These are phyloP conservation scores for Cutaneotrichosporon arboriforme DNA, from an alignment of 1,284 basidiomycete genomes.

Conservation along the genomic window DNA sequence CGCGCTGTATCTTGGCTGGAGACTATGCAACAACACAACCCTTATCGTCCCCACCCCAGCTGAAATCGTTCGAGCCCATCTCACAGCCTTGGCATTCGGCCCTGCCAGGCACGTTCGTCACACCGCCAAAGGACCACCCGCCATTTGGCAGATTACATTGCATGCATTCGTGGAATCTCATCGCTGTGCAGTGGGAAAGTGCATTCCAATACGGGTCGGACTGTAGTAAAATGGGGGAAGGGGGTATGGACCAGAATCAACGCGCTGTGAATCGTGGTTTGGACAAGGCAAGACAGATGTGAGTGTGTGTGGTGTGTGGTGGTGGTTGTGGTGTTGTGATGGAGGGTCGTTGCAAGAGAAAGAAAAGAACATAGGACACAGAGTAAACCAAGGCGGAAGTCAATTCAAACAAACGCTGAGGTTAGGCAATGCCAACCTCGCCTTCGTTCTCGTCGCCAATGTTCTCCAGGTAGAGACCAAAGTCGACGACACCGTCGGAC, in stretches of 20 bases:
- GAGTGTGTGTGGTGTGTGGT: not conserved
- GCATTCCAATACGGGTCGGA: not conserved
- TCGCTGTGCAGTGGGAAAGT: not conserved
- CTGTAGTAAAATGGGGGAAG: not conserved
- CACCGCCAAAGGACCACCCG: too few species aligned
- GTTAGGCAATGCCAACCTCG: slow-evolving; percentile 21
- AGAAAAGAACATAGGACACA: not conserved
- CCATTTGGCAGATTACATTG: too few species aligned
- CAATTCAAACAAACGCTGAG: not conserved
- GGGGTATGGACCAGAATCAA: not conserved
- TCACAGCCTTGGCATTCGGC: too few species aligned
- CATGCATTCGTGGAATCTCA: too few species aligned
- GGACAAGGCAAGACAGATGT: not conserved
- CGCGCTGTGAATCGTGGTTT: not conserved
- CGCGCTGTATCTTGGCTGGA: too few species aligned
- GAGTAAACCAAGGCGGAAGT: not conserved
- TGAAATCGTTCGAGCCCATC: too few species aligned
- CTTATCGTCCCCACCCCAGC: too few species aligned
- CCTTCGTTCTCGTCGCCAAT: slow-evolving; percentile 34
- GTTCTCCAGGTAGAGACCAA: slow-evolving; percentile 35
- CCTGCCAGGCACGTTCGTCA: too few species aligned
- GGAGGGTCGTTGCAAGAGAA: not conserved
- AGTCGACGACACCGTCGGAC: slow-evolving; percentile 31
- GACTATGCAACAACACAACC: too few species aligned
- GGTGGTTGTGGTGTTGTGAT: not conserved